Conservation (phyloP, 164 flowering plant genomes). For the Protea cynaroides region DNA sequence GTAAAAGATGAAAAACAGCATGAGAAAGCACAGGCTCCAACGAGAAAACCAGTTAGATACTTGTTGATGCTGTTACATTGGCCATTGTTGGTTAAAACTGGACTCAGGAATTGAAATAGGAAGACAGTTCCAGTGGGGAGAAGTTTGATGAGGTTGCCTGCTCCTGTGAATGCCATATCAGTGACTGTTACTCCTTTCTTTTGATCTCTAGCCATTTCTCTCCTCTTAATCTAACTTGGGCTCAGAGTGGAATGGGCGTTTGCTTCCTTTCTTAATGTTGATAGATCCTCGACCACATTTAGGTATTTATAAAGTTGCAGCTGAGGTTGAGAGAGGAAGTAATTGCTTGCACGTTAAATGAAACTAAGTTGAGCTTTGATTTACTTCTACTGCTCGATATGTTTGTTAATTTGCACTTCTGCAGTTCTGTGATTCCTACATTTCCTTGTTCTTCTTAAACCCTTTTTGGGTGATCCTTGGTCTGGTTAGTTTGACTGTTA, state of each 20-base stretch:
- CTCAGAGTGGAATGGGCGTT: neutral
- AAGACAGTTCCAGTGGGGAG: slow-evolving; percentile 92
- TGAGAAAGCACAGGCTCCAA: slow-evolving; percentile 48
- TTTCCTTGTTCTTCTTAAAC: no score
- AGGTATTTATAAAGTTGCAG: neutral
- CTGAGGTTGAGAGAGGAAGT: neutral
- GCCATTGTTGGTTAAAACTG: slow-evolving; percentile 73
- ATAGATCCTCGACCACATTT: no score
- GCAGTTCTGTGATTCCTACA: no score
- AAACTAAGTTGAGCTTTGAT: neutral
- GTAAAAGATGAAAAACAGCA: slow-evolving; percentile 69
- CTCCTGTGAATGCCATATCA: slow-evolving; percentile 37
- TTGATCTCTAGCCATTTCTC: neutral
- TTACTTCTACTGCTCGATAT: slow-evolving; percentile 14
- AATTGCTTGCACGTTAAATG: slow-evolving; percentile 21
- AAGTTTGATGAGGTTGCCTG: slow-evolving; percentile 65
- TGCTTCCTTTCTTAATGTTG: neutral
- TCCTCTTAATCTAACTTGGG: neutral
- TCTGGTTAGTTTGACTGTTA: no score
- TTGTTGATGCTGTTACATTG: slow-evolving; percentile 56
- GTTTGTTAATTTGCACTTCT: neutral
- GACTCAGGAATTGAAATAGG: slow-evolving; percentile 68
- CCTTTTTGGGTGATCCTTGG: no score
- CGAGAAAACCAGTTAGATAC: slow-evolving; percentile 39
- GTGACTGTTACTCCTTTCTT: neutral